Base-by-base conservation (phyloP, 495 filamentous ascomycete genomes). In the Tuber calosporum region DNA sequence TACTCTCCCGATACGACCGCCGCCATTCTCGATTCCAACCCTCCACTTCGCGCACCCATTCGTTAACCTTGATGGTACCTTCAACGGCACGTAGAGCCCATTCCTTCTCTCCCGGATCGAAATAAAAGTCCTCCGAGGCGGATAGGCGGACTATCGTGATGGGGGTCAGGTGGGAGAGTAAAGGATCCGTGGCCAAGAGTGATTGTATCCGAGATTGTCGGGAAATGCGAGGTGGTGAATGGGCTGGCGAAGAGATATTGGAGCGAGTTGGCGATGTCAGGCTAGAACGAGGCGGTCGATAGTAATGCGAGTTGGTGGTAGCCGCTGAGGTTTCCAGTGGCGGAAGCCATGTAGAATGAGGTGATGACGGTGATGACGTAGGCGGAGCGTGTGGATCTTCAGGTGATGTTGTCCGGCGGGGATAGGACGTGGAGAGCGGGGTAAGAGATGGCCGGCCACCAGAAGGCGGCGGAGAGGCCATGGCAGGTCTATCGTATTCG, bases 41-140 rank as follows among this genome's bases (percentile, higher is more conserved):
- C 48, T 81, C 80, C 1, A 81, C 76, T 66, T 81, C 80, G 4
- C 80, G 70, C 37, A 81, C 41, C 80, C 80, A 81, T 39, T 81
- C 76, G 0, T 79, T 77, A 5, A 81, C 79, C 43, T 73, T 81
- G 20, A 75, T 58, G n/a, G 78, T 79, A 7, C 79, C 80, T 43
- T 81, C 76, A 11, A 77, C 79, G 40, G 80, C 80, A 37, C 80
- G 80, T 26, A 81, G 40, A 53, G 71, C 72, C 76, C 79, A 81
- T 36, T 82, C 79, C 22, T 68, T 72, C 66, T 81, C 80, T 39
- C 71, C 76, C 1, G 76, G n/a, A 6, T 74, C 72, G 39, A 81
- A 81, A 4, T 72, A 79, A 38, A 79, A 67, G n/a, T 72, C 73
- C 11, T 48, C 48, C 39, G 81, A 76, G 43, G 78, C 70, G 11